A percentile compares a stretch with the other conserved stretches of the same genome.
phyloP scores from a whole-genome alignment of 352 stramenopile genomes.

The Phytophthora ohioensis region DNA sequence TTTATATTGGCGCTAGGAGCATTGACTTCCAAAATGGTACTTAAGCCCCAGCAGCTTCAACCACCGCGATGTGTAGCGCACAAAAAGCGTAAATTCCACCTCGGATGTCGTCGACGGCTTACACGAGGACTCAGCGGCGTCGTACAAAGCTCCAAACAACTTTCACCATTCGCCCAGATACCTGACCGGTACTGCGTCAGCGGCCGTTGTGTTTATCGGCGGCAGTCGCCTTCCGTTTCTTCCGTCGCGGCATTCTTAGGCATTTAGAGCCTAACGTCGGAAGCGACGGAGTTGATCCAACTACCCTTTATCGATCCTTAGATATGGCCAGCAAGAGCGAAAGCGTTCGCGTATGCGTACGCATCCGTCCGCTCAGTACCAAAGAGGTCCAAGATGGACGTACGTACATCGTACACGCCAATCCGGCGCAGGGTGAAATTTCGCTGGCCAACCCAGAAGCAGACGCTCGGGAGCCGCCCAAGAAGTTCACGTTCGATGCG shows the following conservation, averaged over 20 bases:
- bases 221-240: conserved; percentile 20
- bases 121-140: no score
- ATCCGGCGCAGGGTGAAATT: conserved; percentile 85
- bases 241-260: not conserved
- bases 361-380: conserved; percentile 92
- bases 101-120: not conserved
- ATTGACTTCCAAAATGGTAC: no score
- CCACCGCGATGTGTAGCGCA: no score
- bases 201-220: conserved; percentile 5
- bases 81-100: no score
- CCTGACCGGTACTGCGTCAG: not conserved
- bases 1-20: no score
- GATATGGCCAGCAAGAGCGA: conserved; percentile 64
- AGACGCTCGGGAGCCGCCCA: conserved; percentile 82
- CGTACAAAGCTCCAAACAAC: no score
- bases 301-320: not conserved
- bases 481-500: conserved; percentile 96
- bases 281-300: conserved; percentile 26
- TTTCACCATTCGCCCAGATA: no score
- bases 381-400: conserved; percentile 94
- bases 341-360: conserved; percentile 94
- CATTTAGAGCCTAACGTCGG: conserved; percentile 10
- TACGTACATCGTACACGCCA: conserved; percentile 78
- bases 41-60: no score
- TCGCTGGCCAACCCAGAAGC: conserved; percentile 86